Percentiles rank a stretch among this genome's conserved stretches.
These are phyloP conservation scores for Aspergillus fumigatus DNA, from an alignment of 2,329 filamentous ascomycete species.

Conservation along the genomic window DNA sequence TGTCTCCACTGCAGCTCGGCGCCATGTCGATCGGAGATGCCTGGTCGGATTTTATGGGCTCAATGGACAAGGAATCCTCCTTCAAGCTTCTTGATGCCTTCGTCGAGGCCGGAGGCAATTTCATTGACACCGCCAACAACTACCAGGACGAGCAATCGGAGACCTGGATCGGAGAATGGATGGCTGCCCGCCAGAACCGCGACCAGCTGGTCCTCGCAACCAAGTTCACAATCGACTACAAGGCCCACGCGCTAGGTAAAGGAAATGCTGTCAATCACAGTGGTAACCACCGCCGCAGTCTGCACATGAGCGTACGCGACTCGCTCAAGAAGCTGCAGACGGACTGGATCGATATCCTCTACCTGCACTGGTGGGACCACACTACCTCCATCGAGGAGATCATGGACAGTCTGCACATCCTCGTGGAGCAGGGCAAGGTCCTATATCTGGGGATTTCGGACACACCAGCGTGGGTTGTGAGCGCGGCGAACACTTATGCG, in stretches of 20 bases:
- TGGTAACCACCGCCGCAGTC: constrained; percentile 42
- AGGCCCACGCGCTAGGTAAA: constrained; percentile 36
- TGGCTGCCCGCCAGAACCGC: constrained; percentile 58
- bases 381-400: constrained; percentile 35
- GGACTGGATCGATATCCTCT: constrained; percentile 52
- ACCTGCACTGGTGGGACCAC: constrained; percentile 53
- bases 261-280: constrained; percentile 22
- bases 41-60: constrained; percentile 55
- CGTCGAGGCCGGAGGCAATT: constrained; percentile 64
- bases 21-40: constrained; percentile 37
- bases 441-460: constrained; percentile 41
- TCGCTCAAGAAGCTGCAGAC: constrained; percentile 48
- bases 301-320: constrained; percentile 42
- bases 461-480: constrained; percentile 39
- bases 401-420: constrained; percentile 36
- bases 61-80: constrained; percentile 58
- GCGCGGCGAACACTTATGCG: constrained; percentile 38
- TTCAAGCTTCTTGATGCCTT: constrained; percentile 65
- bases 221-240: constrained; percentile 61
- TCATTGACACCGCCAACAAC: constrained; percentile 67
- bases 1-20: constrained; percentile 56
- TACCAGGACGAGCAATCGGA: constrained; percentile 64
- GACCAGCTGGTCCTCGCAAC: constrained; percentile 67
- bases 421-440: constrained; percentile 39
- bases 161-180: constrained; percentile 66